phyloP scores from a whole-genome alignment of 352 stramenopile genomes.

The Phytopythium kandeliae region DNA sequence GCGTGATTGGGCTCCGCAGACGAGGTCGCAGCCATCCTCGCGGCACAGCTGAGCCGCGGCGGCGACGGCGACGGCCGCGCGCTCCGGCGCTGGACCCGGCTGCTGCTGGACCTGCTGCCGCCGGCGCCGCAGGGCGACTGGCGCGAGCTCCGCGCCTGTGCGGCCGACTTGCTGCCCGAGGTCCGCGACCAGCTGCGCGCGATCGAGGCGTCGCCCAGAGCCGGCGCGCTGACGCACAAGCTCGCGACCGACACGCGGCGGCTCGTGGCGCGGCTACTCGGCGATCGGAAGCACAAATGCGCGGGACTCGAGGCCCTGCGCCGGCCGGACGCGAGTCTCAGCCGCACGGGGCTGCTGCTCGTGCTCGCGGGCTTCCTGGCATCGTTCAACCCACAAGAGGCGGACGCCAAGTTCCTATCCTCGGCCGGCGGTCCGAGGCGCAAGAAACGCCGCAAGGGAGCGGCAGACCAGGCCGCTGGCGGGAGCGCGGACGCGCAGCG shows the following conservation, averaged over 20 bases:
- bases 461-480: constrained; percentile 7
- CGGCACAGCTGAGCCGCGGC: constrained; percentile 42
- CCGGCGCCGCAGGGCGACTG: constrained; percentile 47
- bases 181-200: constrained; percentile 18
- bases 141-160: constrained; percentile 51
- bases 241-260: constrained; percentile 30
- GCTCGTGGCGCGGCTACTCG: constrained; percentile 34
- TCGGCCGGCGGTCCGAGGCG: constrained; percentile 40
- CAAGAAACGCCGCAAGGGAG: constrained; percentile 44
- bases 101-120: constrained; percentile 39
- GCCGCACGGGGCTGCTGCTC: constrained; percentile 59
- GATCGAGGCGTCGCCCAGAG: constrained; percentile 8
- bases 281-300: too few relatives aligned
- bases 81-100: constrained; percentile 52
- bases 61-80: constrained; percentile 28
- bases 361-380: constrained; percentile 68
- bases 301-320: constrained; percentile 49
- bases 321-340: constrained; percentile 37
- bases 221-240: constrained; percentile 20
- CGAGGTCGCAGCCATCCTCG: constrained; percentile 55
- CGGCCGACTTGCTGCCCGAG: constrained; percentile 49
- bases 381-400: constrained; percentile 79
- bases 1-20: too few relatives aligned
- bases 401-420: constrained; percentile 66
- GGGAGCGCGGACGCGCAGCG: constrained; percentile 20